A percentile compares a stretch with the other conserved stretches of the same genome.
Evolutionary conservation across 768 basidiomycete genomes (phyloP).

Genomic region (Mycena rebaudengoi): DNA sequence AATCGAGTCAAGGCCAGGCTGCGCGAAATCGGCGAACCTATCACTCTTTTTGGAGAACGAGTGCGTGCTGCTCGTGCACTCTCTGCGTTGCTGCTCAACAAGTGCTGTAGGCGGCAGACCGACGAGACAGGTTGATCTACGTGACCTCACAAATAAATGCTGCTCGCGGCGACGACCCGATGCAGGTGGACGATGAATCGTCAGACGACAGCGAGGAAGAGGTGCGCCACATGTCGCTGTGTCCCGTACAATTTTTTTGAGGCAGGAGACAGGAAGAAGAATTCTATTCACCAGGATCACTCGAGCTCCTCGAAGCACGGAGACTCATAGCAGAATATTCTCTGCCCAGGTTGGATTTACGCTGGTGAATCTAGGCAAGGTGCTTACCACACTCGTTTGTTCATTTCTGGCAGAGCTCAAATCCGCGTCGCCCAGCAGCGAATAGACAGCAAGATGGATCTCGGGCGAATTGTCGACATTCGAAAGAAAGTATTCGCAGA

Average conservation of each 20-base stretch:
- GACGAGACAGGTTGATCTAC: conserved; percentile 94
- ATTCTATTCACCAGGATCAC: conserved; percentile 92
- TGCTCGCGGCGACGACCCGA: conserved; percentile 82
- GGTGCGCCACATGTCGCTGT: conserved; percentile 45
- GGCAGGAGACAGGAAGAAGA: conserved; percentile 75
- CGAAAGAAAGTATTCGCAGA: conserved; percentile 90
- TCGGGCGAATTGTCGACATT: conserved; percentile 90
- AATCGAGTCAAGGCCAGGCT: conserved; percentile 89
- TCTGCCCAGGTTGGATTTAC: conserved; percentile 88
- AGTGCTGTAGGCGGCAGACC: conserved; percentile 82
- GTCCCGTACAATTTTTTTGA: conserved; percentile 3
- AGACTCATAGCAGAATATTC: conserved; percentile 92
- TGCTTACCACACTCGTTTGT: conserved; percentile 72
- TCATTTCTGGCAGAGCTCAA: conserved; percentile 85
- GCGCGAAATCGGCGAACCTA: conserved; percentile 94
- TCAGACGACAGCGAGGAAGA: conserved; percentile 81
- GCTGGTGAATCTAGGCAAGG: conserved; percentile 66
- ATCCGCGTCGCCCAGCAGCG: conserved; percentile 92
- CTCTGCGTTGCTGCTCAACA: not conserved
- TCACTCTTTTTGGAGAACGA: conserved; percentile 97
- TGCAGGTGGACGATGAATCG: conserved; percentile 76
- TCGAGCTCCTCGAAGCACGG: conserved; percentile 87
- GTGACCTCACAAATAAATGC: conserved; percentile 94
- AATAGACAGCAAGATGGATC: conserved; percentile 85
- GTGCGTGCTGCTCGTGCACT: conserved; percentile 60